Evolutionary conservation across 805 yeast genomes (phyloP).

Genomic region (Debaryomyces prosopidis): DNA sequence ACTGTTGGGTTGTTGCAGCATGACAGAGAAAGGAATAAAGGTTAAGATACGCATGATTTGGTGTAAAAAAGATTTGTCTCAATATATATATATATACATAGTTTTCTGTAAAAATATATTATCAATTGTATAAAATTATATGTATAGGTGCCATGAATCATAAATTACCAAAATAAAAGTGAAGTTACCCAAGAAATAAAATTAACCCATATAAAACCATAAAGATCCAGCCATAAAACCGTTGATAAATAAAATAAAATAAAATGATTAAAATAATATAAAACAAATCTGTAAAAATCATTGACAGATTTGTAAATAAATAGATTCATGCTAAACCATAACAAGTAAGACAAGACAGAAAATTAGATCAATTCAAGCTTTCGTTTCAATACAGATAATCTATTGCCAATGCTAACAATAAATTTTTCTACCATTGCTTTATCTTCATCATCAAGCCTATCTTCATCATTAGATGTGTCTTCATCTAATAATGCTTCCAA

Average conservation of each 20-base stretch:
- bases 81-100: no score
- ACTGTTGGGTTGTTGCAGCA: conserved; percentile 41
- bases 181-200: no score
- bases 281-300: background rate
- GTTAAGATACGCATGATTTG: no score
- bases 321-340: no score
- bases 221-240: no score
- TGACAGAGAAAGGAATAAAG: conserved; percentile 3
- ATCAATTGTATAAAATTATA: background rate
- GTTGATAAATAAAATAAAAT: background rate
- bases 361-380: conserved; percentile 39
- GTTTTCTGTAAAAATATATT: background rate
- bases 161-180: background rate
- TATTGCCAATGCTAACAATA: conserved; percentile 76
- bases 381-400: conserved; percentile 69
- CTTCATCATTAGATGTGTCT: conserved; percentile 29
- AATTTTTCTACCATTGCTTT: conserved; percentile 74
- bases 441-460: conserved; percentile 70
- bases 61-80: no score
- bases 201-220: no score
- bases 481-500: conserved; percentile 77
- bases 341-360: background rate
- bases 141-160: background rate
- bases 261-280: background rate
- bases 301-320: no score